Base-by-base conservation (phyloP, 1,284 basidiomycete species). In the Clitocybe nebularis region DNA sequence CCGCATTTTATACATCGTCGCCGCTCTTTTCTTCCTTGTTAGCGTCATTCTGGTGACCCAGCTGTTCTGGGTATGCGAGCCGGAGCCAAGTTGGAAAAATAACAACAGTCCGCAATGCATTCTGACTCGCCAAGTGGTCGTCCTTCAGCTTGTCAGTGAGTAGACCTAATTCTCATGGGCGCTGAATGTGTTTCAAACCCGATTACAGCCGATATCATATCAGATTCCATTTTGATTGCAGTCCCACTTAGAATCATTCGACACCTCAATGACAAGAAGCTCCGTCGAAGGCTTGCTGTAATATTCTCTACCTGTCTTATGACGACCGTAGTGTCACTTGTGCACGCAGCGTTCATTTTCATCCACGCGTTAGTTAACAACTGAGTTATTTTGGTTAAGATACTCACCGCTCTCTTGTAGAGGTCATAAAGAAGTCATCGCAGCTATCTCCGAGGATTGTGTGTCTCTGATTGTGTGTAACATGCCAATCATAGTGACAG, bases 61-160 rank as follows among this genome's bases (percentile, higher is more conserved):
- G 32, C 36, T 56, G 13, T 51, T 51, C n/a, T 57, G 55, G 57
- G 45, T 52, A 10, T 60, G 58, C 30, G 57, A 58, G 42, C 14
- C 24, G 5, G 24, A 47, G 29, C 40, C 39, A 0, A 19, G 25
- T 3, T 50, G 49, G 49, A 50, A 50, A 24, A n/a, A 39, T 10
- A 4, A 26, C 13, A 32, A 1, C 19, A 11, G 1, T 21, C 49
- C 49, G 23, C 49, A 47, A 39, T 50, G 49, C 26, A 35, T 37
- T 1, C 45, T 50, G n/a, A 43, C 38, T 22, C 25, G 32, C 5
- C 25, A 41, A 7, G 49, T 50, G 6, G 43, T 43, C 10, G 47
- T 50, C 26, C 41, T 43, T n/a, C 49, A 50, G 24, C 41, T 50
- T 19, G 41, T 47, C 11, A 50, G 49, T 50, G 38, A 17, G 49